These are phyloP conservation scores for Alternaria infectoria DNA, from an alignment of 2,329 filamentous ascomycete genomes.

Conservation along the genomic window DNA sequence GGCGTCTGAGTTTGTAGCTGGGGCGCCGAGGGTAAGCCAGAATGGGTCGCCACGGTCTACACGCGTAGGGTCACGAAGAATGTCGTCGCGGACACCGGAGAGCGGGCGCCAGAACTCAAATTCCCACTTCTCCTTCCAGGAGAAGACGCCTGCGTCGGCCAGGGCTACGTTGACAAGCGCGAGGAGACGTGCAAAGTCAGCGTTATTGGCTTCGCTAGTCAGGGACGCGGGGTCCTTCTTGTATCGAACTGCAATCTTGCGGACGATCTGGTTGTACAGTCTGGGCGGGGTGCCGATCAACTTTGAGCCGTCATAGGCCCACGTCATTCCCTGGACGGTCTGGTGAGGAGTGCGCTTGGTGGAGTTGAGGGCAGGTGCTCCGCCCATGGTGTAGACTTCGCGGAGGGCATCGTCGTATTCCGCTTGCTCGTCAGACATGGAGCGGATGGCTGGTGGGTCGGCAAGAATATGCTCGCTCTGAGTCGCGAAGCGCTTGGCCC, in stretches of 20 bases:
- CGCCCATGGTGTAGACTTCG: slow-evolving; percentile 18
- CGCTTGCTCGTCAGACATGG: background rate
- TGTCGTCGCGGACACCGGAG: slow-evolving; percentile 31
- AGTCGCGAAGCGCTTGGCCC: slow-evolving; percentile 27
- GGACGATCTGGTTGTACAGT: slow-evolving; percentile 30
- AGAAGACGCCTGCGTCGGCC: slow-evolving; percentile 37
- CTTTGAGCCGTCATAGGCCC: slow-evolving; percentile 24
- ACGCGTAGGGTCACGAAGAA: slow-evolving; percentile 23
- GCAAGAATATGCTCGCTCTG: slow-evolving; percentile 18
- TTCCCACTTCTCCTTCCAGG: slow-evolving; percentile 38
- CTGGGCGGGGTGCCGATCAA: slow-evolving; percentile 27
- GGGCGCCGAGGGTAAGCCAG: slow-evolving; percentile 30
- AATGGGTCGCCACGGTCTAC: slow-evolving; percentile 27
- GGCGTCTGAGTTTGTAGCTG: slow-evolving; percentile 30
- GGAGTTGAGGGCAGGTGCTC: slow-evolving; percentile 11
- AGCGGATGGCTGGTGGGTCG: slow-evolving; percentile 18
- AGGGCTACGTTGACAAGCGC: slow-evolving; percentile 31
- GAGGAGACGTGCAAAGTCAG: slow-evolving; percentile 36
- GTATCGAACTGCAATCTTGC: slow-evolving; percentile 28
- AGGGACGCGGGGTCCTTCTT: slow-evolving; percentile 1
- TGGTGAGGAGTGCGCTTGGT: slow-evolving; percentile 19
- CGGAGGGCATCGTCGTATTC: slow-evolving; percentile 20
- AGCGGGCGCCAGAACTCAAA: slow-evolving; percentile 41
- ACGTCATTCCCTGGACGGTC: slow-evolving; percentile 16
- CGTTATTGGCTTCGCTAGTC: slow-evolving; percentile 26